These are phyloP conservation scores for Discostella stelligeroides DNA, from an alignment of 108 stramenopile genomes.

Conservation along the genomic window DNA sequence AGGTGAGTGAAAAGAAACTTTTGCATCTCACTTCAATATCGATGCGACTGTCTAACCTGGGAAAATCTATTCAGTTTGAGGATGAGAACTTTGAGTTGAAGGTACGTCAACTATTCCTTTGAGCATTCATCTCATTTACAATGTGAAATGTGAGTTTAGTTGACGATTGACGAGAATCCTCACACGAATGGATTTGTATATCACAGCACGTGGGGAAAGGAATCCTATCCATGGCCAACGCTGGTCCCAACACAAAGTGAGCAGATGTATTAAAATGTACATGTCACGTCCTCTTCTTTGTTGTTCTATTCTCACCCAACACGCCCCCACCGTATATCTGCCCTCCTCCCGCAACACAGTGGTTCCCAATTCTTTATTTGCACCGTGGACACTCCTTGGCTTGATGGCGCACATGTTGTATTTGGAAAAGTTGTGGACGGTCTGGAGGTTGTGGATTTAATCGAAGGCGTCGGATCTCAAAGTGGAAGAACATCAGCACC, in stretches of 20 bases:
- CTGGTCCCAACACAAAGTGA: constrained; percentile 85
- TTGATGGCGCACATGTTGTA: constrained; percentile 90
- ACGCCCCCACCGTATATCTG: too few species aligned
- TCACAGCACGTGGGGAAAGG: constrained; percentile 71
- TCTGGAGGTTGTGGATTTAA: constrained; percentile 85
- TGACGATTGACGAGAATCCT: too few species aligned
- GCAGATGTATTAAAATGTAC: too few species aligned
- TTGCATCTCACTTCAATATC: neutral
- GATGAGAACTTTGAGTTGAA: constrained; percentile 96
- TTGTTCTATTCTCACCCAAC: too few species aligned
- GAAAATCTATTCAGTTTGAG: constrained; percentile 55
- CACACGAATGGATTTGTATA: constrained; percentile 4
- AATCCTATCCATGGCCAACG: constrained; percentile 88
- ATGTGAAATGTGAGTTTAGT: too few species aligned
- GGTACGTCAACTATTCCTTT: constrained; percentile 13
- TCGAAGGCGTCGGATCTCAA: constrained; percentile 77
- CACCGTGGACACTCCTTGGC: constrained; percentile 92
- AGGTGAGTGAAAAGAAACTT: constrained; percentile 12
- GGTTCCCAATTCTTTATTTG: constrained; percentile 92
- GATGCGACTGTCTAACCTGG: constrained; percentile 21
- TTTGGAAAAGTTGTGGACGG: constrained; percentile 84
- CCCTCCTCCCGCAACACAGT: too few species aligned
- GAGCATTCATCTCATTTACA: constrained; percentile 12
- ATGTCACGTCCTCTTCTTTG: too few species aligned
- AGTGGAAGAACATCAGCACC: constrained; percentile 61